A percentile compares a stretch with the other conserved stretches of the same genome.
These are phyloP conservation scores for Solanum chiquidenum DNA, from an alignment of 257 asterid species.

Conservation along the genomic window DNA sequence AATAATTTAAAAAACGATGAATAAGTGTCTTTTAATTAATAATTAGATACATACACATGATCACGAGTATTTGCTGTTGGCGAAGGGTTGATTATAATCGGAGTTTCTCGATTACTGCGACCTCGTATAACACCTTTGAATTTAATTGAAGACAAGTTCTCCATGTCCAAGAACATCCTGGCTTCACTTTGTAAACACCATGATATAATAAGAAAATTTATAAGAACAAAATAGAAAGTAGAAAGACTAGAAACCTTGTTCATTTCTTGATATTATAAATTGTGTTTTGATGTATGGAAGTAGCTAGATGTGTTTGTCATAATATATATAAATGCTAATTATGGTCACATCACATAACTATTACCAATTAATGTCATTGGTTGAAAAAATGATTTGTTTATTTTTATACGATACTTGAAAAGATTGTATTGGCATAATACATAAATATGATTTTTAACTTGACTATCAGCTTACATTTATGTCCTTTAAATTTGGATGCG, in stretches of 20 bases:
- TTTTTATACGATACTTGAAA: too few relatives aligned
- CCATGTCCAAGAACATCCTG: background rate
- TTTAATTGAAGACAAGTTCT: background rate
- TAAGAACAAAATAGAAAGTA: background rate
- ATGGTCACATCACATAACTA: background rate
- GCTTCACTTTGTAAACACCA: background rate
- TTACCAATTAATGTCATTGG: background rate
- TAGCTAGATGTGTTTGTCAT: background rate
- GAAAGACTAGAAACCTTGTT: background rate
- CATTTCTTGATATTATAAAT: background rate
- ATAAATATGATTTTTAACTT: too few relatives aligned
- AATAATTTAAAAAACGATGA: too few relatives aligned
- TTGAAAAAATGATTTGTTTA: background rate
- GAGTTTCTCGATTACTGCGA: background rate
- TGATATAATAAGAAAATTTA: background rate
- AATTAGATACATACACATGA: background rate
- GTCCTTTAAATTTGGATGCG: background rate
- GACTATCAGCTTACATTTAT: accelerated
- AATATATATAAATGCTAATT: background rate
- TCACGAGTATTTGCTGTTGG: background rate
- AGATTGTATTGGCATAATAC: too few relatives aligned
- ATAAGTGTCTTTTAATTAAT: too few relatives aligned
- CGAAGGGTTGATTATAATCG: background rate
- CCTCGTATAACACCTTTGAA: background rate
- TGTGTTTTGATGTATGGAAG: background rate